Evolutionary conservation across 2,329 filamentous ascomycete species (phyloP).

Genomic region (Nemania sp.): DNA sequence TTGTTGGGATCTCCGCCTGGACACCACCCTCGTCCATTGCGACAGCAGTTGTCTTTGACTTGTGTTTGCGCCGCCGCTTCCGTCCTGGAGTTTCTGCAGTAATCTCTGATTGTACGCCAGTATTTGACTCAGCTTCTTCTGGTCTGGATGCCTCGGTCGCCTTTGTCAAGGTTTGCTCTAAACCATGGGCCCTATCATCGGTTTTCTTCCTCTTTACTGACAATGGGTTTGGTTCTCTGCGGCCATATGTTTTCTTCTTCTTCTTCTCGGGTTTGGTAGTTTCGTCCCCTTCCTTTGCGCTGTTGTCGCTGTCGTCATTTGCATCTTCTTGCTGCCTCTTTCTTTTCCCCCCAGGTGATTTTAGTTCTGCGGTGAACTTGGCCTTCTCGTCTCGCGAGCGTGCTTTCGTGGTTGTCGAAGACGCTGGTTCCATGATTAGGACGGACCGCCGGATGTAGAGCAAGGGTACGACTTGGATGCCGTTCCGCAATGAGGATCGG

Average conservation of each 20-base stretch:
- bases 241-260: constrained; percentile 63
- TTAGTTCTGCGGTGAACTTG: constrained; percentile 75
- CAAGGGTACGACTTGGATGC: constrained; percentile 73
- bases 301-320: constrained; percentile 40
- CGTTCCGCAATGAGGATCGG: constrained; percentile 61
- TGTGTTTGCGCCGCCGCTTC: constrained; percentile 38
- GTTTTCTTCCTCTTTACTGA: constrained; percentile 71
- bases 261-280: constrained; percentile 43
- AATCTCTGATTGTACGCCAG: constrained; percentile 6
- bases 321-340: constrained; percentile 53
- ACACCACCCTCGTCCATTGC: neutral
- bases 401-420: constrained; percentile 64
- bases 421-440: constrained; percentile 75
- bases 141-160: constrained; percentile 23
- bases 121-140: constrained; percentile 17
- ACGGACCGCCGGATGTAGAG: constrained; percentile 80
- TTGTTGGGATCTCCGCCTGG: constrained; percentile 4
- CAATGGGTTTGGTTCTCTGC: constrained; percentile 72
- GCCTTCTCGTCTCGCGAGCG: constrained; percentile 70
- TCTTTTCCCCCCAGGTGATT: constrained; percentile 54
- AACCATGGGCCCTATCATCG: constrained; percentile 10
- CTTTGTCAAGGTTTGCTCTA: neutral
- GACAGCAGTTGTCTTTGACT: constrained; percentile 22
- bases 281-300: constrained; percentile 33
- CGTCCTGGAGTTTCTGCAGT: constrained; percentile 29